Evolutionary conservation across 2,329 filamentous ascomycete genomes (phyloP).

Genomic region (Nothophoma quercina): DNA sequence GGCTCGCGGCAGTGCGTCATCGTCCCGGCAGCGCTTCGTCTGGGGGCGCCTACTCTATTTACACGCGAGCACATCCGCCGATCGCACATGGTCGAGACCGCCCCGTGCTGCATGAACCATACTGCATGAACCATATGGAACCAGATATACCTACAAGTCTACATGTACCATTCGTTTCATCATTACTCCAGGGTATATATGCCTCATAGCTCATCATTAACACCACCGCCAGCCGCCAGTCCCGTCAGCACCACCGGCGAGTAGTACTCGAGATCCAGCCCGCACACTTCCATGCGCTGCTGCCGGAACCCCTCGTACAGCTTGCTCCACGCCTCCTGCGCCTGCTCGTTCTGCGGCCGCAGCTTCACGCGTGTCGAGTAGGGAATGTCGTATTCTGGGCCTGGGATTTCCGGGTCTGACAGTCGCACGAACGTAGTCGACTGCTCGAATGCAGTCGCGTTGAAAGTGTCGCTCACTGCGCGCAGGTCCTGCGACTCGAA

Average conservation of each 20-base stretch:
- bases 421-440: conserved; percentile 57
- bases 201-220: conserved; percentile 15
- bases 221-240: neutral
- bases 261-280: conserved; percentile 59
- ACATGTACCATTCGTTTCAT: neutral
- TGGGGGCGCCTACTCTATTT: neutral
- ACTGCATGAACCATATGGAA: neutral
- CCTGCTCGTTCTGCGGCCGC: conserved; percentile 55
- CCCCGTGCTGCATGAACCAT: neutral
- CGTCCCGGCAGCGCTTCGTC: neutral
- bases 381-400: conserved; percentile 60
- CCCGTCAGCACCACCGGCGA: conserved; percentile 29
- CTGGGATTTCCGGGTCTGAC: conserved; percentile 57
- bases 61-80: neutral
- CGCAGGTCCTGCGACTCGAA: conserved; percentile 47
- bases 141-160: too few species aligned
- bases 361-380: conserved; percentile 51
- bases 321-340: conserved; percentile 58
- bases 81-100: neutral
- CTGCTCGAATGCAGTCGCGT: conserved; percentile 53
- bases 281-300: conserved; percentile 61
- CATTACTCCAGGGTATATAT: neutral
- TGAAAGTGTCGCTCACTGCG: conserved; percentile 48
- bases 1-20: conserved; percentile 4
- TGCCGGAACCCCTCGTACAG: conserved; percentile 60